Base-by-base conservation (phyloP, 2,329 filamentous ascomycete species). In the Zasmidium angulare region DNA sequence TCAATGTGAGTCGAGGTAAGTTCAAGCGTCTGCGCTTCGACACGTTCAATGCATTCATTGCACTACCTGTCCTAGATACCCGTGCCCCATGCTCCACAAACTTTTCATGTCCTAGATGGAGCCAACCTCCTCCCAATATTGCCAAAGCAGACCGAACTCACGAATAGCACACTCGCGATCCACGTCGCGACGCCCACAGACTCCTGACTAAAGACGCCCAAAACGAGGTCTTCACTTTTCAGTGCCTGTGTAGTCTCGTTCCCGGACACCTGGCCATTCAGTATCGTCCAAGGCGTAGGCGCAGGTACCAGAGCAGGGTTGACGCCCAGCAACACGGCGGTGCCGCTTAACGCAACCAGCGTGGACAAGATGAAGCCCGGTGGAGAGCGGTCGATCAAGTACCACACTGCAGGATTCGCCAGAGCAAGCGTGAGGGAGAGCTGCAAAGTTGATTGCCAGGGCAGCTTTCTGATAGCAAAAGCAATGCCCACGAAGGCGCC, bases 381-480 rank as follows among this genome's bases (percentile, higher is more conserved):
- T 66, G 86, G 87, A 50, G 91, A 95, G 53, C 93, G 90, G 76
- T 99, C 95, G 71, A 99, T 89, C 22, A 98, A 82, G 76, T 96
- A 99, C 95, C 95, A 99, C 19, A 99, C 80, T 10, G 95, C 89
- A 1, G 95, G 93, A 72, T 98, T 98, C 20, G 89, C 91, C 60
- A 98, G 85, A 21, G 92, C 90, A 51, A 99, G 86, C 0, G 93
- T 95, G 23, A 96, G 76, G 1, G 93, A 96, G 20, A 96, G 87
- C 76, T 99, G 95, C n/a, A 96, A 85, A 1, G 92, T 95, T 9
- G 93, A 97, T 68, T 93, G 85, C 95, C 95, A 99, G 1, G 91
- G 90, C 10, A 97, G 84, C 75, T 90, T 91, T 65, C 95, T 88
- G 80, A 99, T 96, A 26, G 88, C 88, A 76, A 89, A 90, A 3